phyloP scores from a whole-genome alignment of 768 basidiomycete species.

The Hygrophorus pudorinus region DNA sequence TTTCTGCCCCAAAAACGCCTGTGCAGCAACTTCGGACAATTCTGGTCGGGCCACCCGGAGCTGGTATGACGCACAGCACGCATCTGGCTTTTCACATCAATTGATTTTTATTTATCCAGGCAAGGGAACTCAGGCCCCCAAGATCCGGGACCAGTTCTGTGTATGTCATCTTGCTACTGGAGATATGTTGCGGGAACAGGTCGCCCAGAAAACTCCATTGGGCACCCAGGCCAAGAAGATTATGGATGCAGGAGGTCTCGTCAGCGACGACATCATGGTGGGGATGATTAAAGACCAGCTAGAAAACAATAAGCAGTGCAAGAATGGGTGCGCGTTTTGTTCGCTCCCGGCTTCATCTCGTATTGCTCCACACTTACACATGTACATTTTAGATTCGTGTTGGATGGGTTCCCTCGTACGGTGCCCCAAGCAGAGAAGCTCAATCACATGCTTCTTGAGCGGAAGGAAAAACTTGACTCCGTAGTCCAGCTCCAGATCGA shows the following conservation, averaged over 20 bases:
- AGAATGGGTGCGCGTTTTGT: conserved; percentile 74
- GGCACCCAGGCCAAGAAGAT: conserved; percentile 93
- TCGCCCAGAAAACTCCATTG: conserved; percentile 74
- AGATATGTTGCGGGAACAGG: conserved; percentile 96
- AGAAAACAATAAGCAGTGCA: conserved; percentile 85
- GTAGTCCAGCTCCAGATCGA: conserved; percentile 88
- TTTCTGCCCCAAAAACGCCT: conserved; percentile 41
- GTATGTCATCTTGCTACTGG: conserved; percentile 98
- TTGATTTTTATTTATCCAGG: conserved; percentile 37
- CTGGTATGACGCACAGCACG: conserved; percentile 41
- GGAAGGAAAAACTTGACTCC: conserved; percentile 85
- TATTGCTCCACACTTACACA: not conserved
- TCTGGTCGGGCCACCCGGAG: conserved; percentile 92
- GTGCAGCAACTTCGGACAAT: conserved; percentile 81
- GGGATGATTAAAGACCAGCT: conserved; percentile 96
- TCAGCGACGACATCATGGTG: conserved; percentile 95
- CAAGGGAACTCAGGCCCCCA: conserved; percentile 97
- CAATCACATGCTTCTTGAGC: conserved; percentile 74
- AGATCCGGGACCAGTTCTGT: conserved; percentile 86
- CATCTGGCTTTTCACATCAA: not conserved
- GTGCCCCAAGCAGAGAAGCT: conserved; percentile 95
- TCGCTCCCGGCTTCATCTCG: not conserved
- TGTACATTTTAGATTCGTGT: conserved; percentile 63
- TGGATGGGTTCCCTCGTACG: conserved; percentile 99
- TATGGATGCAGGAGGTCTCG: conserved; percentile 94